These are phyloP conservation scores for Trichoderma cornu-damae DNA, from an alignment of 2,329 filamentous ascomycete species.

Conservation along the genomic window DNA sequence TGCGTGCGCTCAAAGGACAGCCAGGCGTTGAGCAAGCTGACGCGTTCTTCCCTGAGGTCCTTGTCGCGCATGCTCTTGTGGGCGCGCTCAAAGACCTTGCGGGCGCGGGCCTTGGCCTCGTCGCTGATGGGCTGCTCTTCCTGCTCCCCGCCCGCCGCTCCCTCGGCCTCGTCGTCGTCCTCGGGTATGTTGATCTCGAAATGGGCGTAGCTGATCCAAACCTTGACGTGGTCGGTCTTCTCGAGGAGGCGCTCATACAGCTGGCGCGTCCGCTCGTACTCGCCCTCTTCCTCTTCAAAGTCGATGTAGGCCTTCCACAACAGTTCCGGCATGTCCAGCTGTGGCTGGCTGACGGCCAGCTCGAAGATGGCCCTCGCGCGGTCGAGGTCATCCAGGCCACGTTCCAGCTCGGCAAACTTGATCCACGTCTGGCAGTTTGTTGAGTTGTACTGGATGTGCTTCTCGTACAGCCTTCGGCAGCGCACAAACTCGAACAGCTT, in stretches of 20 bases:
- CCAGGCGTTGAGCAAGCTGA: conserved; percentile 87
- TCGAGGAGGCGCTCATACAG: conserved; percentile 87
- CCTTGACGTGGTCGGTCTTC: conserved; percentile 98
- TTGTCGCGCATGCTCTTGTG: conserved; percentile 83
- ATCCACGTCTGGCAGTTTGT: conserved; percentile 94
- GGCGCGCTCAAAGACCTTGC: conserved; percentile 78
- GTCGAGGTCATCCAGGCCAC: conserved; percentile 83
- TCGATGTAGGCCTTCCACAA: conserved; percentile 99
- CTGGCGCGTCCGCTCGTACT: conserved; percentile 74
- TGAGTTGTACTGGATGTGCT: conserved; percentile 88
- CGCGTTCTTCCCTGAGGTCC: conserved; percentile 90
- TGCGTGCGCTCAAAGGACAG: conserved; percentile 85
- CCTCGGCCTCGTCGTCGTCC: conserved; percentile 54
- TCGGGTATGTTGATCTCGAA: conserved; percentile 95
- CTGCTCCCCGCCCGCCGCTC: conserved; percentile 54
- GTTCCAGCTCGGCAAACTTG: conserved; percentile 88
- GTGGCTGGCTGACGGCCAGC: conserved; percentile 73
- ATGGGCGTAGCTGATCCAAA: conserved; percentile 98
- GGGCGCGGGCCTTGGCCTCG: conserved; percentile 74
- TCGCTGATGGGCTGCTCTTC: conserved; percentile 70
- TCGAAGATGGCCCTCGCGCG: conserved; percentile 88
- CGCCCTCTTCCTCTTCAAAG: conserved; percentile 92
- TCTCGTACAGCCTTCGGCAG: conserved; percentile 87
- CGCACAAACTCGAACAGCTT: conserved; percentile 91
- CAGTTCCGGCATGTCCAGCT: conserved; percentile 93